Evolutionary conservation across 768 basidiomycete species (phyloP).

Genomic region (Leccinum olivaceopallidum): DNA sequence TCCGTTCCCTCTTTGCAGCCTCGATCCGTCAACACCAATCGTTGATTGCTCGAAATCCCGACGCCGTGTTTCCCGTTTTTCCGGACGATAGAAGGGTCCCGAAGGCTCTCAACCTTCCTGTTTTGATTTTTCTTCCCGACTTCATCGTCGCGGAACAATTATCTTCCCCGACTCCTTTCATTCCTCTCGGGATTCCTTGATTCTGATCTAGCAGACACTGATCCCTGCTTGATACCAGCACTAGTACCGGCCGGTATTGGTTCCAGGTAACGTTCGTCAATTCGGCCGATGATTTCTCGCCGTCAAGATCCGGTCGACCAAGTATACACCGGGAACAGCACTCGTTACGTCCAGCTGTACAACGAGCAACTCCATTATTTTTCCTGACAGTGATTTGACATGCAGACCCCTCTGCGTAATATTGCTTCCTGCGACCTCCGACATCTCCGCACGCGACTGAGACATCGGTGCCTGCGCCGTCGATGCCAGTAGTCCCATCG

Average conservation of each 20-base stretch:
- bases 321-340: not conserved
- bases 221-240: not conserved
- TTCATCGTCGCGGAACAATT: slow-evolving; percentile 1
- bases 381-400: slow-evolving; percentile 7
- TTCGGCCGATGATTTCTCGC: not conserved
- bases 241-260: not conserved
- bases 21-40: not conserved
- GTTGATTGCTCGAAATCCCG: not conserved
- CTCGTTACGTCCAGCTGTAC: not conserved
- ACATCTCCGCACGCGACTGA: slow-evolving; percentile 7
- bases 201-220: not conserved
- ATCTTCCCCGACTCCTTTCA: slow-evolving; percentile 3
- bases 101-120: slow-evolving; percentile 1
- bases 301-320: not conserved
- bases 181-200: not conserved
- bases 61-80: not conserved
- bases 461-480: slow-evolving; percentile 10
- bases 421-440: slow-evolving; percentile 10
- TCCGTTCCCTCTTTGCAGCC: slow-evolving; percentile 5
- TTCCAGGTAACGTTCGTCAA: slow-evolving; percentile 9
- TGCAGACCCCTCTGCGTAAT: not conserved
- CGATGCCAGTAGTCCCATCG: not conserved
- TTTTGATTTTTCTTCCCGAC: slow-evolving; percentile 1
- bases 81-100: not conserved
- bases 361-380: not conserved